A percentile compares a stretch with the other conserved stretches of the same genome.
These are phyloP conservation scores for Niebla homalea DNA, from an alignment of 495 filamentous ascomycete species.

Conservation along the genomic window DNA sequence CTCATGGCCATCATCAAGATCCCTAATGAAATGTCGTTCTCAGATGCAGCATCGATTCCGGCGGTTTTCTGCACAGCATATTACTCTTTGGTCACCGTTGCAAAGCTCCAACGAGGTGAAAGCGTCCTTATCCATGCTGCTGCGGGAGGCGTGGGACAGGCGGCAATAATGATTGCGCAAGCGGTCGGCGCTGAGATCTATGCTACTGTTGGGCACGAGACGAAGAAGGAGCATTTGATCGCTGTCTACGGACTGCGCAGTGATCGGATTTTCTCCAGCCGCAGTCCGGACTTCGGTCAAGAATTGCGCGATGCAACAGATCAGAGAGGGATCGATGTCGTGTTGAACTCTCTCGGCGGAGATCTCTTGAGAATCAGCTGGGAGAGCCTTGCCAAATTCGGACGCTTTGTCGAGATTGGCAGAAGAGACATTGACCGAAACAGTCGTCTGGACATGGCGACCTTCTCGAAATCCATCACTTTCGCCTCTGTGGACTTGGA, in stretches of 20 bases:
- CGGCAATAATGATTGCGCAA: constrained; percentile 7
- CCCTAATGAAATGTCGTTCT: constrained; percentile 27
- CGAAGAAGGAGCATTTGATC: background rate
- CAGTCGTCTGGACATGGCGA: constrained; percentile 21
- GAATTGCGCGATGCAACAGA: constrained; percentile 15
- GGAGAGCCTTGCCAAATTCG: constrained; percentile 30
- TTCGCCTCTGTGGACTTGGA: constrained; percentile 31
- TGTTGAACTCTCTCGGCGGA: constrained; percentile 30
- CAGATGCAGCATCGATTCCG: constrained; percentile 35
- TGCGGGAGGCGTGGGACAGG: constrained; percentile 10
- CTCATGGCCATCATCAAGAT: constrained; percentile 14
- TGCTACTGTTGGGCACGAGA: constrained; percentile 2
- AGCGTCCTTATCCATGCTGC: constrained; percentile 5
- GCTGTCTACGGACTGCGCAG: constrained; percentile 1
- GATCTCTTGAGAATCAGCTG: constrained; percentile 25
- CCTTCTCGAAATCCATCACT: constrained; percentile 26
- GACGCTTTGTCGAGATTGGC: constrained; percentile 42
- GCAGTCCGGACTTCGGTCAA: no score
- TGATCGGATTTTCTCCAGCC: background rate
- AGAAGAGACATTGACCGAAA: constrained; percentile 33
- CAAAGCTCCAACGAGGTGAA: background rate
- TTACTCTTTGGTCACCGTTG: constrained; percentile 28
- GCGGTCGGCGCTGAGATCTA: constrained; percentile 1
- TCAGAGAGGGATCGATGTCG: constrained; percentile 34
- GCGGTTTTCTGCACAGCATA: constrained; percentile 39